Evolutionary conservation across 1,284 basidiomycete genomes (phyloP).

Genomic region (Naganishia liquefaciens): DNA sequence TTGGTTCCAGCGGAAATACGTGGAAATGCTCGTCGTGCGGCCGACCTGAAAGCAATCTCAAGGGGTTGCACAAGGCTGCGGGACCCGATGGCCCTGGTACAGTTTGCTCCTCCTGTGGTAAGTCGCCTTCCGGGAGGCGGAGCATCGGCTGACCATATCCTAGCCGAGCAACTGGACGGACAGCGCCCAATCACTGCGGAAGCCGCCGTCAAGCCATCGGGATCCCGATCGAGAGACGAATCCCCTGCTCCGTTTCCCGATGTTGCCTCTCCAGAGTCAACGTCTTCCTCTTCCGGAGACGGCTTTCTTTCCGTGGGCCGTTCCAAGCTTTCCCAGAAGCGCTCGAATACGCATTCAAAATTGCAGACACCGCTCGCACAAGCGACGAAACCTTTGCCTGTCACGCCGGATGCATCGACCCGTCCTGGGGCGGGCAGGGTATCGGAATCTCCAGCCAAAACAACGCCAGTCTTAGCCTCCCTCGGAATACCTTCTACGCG

Average conservation of each 20-base stretch:
- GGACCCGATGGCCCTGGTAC: constrained; percentile 70
- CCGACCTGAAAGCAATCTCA: constrained; percentile 77
- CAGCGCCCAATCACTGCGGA: not conserved
- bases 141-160: not conserved
- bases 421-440: constrained; percentile 6
- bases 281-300: constrained; percentile 27
- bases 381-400: constrained; percentile 10
- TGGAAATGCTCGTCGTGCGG: constrained; percentile 94
- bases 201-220: constrained; percentile 3
- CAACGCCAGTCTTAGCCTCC: not conserved
- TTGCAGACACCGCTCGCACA: constrained; percentile 20
- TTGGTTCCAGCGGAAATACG: constrained; percentile 55
- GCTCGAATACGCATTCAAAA: constrained; percentile 16
- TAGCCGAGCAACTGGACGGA: constrained; percentile 5
- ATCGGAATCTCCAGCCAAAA: constrained; percentile 18
- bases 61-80: constrained; percentile 62
- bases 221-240: constrained; percentile 24
- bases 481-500: not conserved
- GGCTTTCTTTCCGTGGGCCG: constrained; percentile 6
- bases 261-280: constrained; percentile 38
- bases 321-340: constrained; percentile 6
- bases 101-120: constrained; percentile 88
- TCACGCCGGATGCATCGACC: constrained; percentile 7
- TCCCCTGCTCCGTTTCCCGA: constrained; percentile 38
- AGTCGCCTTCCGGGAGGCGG: constrained; percentile 45